A percentile compares a stretch with the other conserved stretches of the same genome.
phyloP scores from a whole-genome alignment of 208 protist species.

The Phytomonas francai region DNA sequence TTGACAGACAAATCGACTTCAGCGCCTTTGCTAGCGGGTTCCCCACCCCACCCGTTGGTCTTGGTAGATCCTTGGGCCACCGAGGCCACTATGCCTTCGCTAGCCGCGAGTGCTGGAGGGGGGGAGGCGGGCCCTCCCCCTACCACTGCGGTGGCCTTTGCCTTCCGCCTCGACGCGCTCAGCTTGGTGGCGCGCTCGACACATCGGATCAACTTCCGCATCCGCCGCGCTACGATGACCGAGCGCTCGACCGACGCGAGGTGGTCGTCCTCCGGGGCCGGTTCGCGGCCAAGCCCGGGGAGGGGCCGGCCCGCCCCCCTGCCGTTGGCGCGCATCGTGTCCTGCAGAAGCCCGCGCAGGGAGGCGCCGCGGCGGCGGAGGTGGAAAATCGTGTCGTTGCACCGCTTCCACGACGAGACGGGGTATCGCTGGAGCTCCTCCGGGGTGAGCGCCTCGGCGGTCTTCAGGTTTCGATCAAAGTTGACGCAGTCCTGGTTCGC shows the following conservation, averaged over 20 bases:
- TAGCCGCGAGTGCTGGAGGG: neutral
- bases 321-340: slow-evolving; percentile 3
- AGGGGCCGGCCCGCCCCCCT: neutral
- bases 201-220: slow-evolving; percentile 76
- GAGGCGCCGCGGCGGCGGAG: slow-evolving; percentile 61
- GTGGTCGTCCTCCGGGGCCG: slow-evolving; percentile 13
- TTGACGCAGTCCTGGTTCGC: slow-evolving; percentile 64
- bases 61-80: neutral
- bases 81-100: neutral
- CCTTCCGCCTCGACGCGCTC: slow-evolving; percentile 32
- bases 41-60: neutral
- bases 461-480: slow-evolving; percentile 59
- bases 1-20: neutral
- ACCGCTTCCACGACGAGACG: slow-evolving; percentile 78
- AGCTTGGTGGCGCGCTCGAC: slow-evolving; percentile 65
- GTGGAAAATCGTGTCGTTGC: slow-evolving; percentile 82
- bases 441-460: slow-evolving; percentile 24
- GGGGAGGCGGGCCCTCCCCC: neutral
- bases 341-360: slow-evolving; percentile 48
- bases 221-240: slow-evolving; percentile 66
- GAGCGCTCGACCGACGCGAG: slow-evolving; percentile 57
- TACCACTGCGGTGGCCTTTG: slow-evolving; percentile 12
- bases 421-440: slow-evolving; percentile 38
- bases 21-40: neutral
- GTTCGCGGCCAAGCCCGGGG: slow-evolving; percentile 1